Evolutionary conservation across 331 rosid species (phyloP).

Genomic region (Malus hybrid): DNA sequence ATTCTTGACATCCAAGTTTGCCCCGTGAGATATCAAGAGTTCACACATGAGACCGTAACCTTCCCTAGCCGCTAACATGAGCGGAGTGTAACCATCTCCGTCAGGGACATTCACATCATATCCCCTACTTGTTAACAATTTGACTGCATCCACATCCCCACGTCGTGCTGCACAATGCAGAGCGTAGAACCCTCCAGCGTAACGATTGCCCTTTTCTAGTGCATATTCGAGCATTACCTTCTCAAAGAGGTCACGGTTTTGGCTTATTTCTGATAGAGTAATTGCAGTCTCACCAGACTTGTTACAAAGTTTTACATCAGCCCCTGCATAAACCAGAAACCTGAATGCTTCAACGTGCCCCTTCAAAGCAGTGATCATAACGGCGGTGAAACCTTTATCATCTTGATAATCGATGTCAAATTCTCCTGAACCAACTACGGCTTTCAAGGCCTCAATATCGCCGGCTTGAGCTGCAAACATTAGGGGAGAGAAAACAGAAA

Average conservation of each 20-base stretch:
- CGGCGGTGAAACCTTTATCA: conserved; percentile 65
- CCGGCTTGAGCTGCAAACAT: conserved; percentile 65
- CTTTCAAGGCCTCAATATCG: conserved; percentile 62
- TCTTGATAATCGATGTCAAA: conserved; percentile 66
- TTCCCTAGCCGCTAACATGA: conserved; percentile 89
- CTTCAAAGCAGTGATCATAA: conserved; percentile 64
- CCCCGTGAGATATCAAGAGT: conserved; percentile 60
- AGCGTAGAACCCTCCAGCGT: conserved; percentile 74
- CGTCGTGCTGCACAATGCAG: conserved; percentile 87
- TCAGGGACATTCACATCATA: conserved; percentile 77
- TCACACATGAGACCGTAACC: conserved; percentile 61
- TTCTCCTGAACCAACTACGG: conserved; percentile 42
- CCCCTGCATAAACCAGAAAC: conserved; percentile 78
- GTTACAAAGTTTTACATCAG: conserved; percentile 64
- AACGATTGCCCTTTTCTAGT: conserved; percentile 63
- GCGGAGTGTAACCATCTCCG: conserved; percentile 77
- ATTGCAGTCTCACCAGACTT: conserved; percentile 74
- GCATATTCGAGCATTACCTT: conserved; percentile 83
- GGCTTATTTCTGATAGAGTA: conserved; percentile 43
- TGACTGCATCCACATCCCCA: conserved; percentile 67
- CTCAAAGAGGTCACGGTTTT: conserved; percentile 62
- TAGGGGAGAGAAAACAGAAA: conserved; percentile 50
- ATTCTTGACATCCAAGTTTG: conserved; percentile 40
- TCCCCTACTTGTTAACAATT: conserved; percentile 58
- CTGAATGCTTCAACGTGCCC: conserved; percentile 76